Conservation (phyloP, 306 rosid genomes). For the Rosa rugosa region DNA sequence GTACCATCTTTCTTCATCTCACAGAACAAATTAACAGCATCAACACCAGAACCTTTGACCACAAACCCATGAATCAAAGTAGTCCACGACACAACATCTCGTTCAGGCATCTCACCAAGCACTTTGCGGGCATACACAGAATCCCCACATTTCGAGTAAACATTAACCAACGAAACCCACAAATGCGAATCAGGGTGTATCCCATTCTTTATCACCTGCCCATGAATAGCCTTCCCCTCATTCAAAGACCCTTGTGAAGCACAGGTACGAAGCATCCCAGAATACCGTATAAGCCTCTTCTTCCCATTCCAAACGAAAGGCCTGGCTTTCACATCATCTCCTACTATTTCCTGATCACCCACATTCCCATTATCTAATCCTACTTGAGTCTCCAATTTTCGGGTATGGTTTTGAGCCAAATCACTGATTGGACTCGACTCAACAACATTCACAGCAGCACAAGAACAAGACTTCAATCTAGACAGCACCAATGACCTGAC, state of each 20-base stretch:
- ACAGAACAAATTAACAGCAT: conserved; percentile 24
- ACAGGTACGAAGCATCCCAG: conserved; percentile 30
- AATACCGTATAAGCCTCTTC: conserved; percentile 31
- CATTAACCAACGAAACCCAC: conserved; percentile 42
- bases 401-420: neutral
- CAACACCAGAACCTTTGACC: neutral
- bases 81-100: conserved; percentile 48
- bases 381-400: neutral
- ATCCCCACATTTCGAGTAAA: conserved; percentile 40
- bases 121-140: conserved; percentile 28
- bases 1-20: conserved; percentile 47
- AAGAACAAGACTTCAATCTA: conserved; percentile 8
- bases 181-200: conserved; percentile 39
- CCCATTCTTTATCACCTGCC: conserved; percentile 32
- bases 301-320: conserved; percentile 9
- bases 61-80: conserved; percentile 11
- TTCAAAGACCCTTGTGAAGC: conserved; percentile 31
- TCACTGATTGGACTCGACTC: conserved; percentile 15
- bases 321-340: conserved; percentile 11
- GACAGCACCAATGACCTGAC: conserved; percentile 11
- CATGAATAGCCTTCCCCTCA: conserved; percentile 39
- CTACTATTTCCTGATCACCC: conserved; percentile 9
- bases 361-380: neutral
- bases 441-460: conserved; percentile 6
- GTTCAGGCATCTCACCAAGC: conserved; percentile 40